Base-by-base conservation (phyloP, 2,329 filamentous ascomycete species). In the Diaporthe eres region DNA sequence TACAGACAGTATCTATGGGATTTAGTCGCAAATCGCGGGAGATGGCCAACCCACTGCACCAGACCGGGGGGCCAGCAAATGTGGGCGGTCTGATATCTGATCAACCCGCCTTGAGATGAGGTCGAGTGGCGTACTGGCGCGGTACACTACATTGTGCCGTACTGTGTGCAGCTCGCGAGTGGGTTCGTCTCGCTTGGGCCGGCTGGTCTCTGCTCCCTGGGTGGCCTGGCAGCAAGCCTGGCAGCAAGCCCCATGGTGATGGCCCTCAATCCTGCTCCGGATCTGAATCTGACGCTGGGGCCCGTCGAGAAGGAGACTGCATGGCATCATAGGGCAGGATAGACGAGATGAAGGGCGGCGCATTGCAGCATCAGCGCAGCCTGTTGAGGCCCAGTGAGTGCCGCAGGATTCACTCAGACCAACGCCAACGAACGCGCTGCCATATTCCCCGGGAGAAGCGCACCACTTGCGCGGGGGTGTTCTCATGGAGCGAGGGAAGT, bases 1-100 rank as follows among this genome's bases (percentile, higher is more conserved):
- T 17, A 19, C 34, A 63, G 58, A 63, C n/a, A 25, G 58, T 42
- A 37, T 31, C 63, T 31, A 25, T 51, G 63, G 44, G 44, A 68
- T 63, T 44, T 34, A 39, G 57, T 63, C 71, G 71, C 71, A 63
- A 72, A 61, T 72, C 71, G 71, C 71, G 71, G 71, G 55, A 72
- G 71, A 72, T 72, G 57, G 44, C 57, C 44, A 53, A 44, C 55
- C 71, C 57, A 72, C 71, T 31, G 5, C 28, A 51, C 44, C 44
- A 68, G 63, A 42, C 60, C 42, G 57, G 25, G 25, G 34, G 34
- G 2, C 22, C 22, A 31, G 67, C 47, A n/a, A 72, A 60, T 57
- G 58, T 63, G 67, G 49, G 51, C 49, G 53, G 67, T 57, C 34
- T 57, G 67, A 68, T 68, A 68, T 68, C 63, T 68, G 63, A 51